phyloP scores from a whole-genome alignment of 2,329 filamentous ascomycete genomes.

The Colletotrichum brevisporum region DNA sequence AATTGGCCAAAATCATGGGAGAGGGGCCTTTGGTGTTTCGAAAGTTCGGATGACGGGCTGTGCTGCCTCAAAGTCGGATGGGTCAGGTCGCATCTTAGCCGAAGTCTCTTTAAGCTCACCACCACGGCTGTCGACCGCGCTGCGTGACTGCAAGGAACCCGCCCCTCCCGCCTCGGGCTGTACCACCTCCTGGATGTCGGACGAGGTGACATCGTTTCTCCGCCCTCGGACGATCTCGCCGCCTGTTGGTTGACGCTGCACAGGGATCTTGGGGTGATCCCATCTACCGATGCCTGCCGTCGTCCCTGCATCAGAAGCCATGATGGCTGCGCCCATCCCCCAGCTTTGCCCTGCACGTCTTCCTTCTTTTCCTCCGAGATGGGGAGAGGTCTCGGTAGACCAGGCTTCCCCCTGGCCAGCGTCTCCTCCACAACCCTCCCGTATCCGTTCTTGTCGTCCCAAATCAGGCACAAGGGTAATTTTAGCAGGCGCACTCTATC shows the following conservation, averaged over 20 bases:
- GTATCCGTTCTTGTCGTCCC: slow-evolving; percentile 34
- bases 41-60: slow-evolving; percentile 40
- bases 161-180: not conserved
- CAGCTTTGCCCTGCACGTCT: not conserved
- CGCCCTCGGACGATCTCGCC: slow-evolving; percentile 23
- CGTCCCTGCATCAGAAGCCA: slow-evolving; percentile 29
- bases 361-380: slow-evolving; percentile 13
- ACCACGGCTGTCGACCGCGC: slow-evolving; percentile 2
- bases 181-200: slow-evolving; percentile 21
- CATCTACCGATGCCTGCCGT: slow-evolving; percentile 11
- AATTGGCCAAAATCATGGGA: slow-evolving; percentile 29
- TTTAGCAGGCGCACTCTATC: slow-evolving; percentile 19
- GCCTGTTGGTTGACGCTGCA: slow-evolving; percentile 1
- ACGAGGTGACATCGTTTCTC: slow-evolving; percentile 29
- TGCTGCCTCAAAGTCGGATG: slow-evolving; percentile 37
- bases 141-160: slow-evolving; percentile 16
- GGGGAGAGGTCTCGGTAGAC: not conserved
- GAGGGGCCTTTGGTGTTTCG: slow-evolving; percentile 31
- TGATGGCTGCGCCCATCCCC: slow-evolving; percentile 20
- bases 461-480: slow-evolving; percentile 16
- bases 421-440: slow-evolving; percentile 11
- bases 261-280: slow-evolving; percentile 24
- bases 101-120: slow-evolving; percentile 41
- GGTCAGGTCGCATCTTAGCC: slow-evolving; percentile 27
- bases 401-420: not conserved